Conservation (phyloP, 169 alveolate species). For the Amoebophrya sp. region DNA sequence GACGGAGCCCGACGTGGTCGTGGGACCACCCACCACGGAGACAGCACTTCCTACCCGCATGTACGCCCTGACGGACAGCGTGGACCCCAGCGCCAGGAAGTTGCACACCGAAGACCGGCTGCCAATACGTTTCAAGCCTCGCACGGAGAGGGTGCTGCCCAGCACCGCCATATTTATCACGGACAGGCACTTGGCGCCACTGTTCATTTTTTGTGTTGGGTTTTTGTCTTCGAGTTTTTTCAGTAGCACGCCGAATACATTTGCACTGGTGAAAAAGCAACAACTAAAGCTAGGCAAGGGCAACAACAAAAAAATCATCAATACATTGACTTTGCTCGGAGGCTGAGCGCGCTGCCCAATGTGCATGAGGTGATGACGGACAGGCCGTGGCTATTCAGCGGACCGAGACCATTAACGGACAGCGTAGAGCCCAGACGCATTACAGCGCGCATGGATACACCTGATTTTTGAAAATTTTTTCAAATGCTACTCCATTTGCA, state of each 20-base stretch:
- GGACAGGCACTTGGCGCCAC: too few relatives aligned
- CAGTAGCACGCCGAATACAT: too few relatives aligned
- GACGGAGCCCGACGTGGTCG: too few relatives aligned
- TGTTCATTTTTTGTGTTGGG: too few relatives aligned
- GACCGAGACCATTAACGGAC: background rate
- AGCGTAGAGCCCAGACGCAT: background rate
- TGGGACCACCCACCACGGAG: background rate
- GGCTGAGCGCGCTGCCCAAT: background rate
- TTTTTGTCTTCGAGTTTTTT: too few relatives aligned
- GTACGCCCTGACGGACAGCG: background rate
- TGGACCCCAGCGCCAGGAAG: conserved; percentile 11
- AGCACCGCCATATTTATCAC: background rate
- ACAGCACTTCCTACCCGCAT: background rate
- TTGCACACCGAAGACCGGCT: background rate
- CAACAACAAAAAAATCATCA: too few relatives aligned
- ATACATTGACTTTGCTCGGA: too few relatives aligned
- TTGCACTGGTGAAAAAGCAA: too few relatives aligned
- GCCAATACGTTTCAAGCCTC: background rate
- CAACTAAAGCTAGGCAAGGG: too few relatives aligned
- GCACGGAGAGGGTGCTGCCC: conserved; percentile 4
- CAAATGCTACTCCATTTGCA: too few relatives aligned
- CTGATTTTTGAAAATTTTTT: too few relatives aligned
- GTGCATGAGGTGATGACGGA: background rate
- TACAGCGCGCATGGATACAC: background rate
- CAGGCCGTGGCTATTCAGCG: too few relatives aligned